A percentile compares a stretch with the other conserved stretches of the same genome.
phyloP scores from a whole-genome alignment of 108 stramenopile species.

The Mediolabrus comicus region DNA sequence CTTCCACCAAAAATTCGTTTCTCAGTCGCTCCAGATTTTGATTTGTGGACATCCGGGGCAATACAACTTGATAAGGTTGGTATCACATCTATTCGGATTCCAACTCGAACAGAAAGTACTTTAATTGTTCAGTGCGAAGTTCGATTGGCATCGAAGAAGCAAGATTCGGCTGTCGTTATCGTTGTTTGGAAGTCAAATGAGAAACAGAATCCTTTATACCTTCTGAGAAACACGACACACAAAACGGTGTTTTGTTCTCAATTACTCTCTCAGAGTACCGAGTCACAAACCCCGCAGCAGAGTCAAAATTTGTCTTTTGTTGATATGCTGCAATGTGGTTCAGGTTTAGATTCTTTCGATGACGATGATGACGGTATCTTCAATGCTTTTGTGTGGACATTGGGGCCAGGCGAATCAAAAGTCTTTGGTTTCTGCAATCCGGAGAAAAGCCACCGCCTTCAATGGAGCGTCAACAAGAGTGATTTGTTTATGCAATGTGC shows the following conservation, averaged over 20 bases:
- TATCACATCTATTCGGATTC: slow-evolving; percentile 72
- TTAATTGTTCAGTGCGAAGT: slow-evolving; percentile 79
- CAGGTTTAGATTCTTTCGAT: neutral
- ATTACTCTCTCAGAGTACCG: slow-evolving; percentile 28
- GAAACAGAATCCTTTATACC: slow-evolving; percentile 70
- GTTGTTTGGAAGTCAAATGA: slow-evolving; percentile 69
- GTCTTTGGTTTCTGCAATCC: slow-evolving; percentile 86
- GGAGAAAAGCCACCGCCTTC: slow-evolving; percentile 69
- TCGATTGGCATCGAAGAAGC: slow-evolving; percentile 72
- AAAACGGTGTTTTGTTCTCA: slow-evolving; percentile 70
- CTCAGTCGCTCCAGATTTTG: slow-evolving; percentile 29
- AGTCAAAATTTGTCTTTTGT: neutral
- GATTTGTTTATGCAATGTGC: slow-evolving; percentile 17
- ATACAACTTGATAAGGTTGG: slow-evolving; percentile 74
- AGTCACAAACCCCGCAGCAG: neutral
- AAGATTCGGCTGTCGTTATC: slow-evolving; percentile 70
- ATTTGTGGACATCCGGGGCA: slow-evolving; percentile 62
- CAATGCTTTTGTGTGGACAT: slow-evolving; percentile 60
- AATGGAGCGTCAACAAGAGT: slow-evolving; percentile 60
- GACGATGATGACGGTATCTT: neutral
- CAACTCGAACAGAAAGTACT: slow-evolving; percentile 35
- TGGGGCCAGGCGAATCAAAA: slow-evolving; percentile 52
- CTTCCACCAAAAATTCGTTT: slow-evolving; percentile 57
- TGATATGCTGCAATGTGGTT: neutral
- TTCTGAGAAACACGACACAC: slow-evolving; percentile 56